Evolutionary conservation across 805 yeast genomes (phyloP).

Genomic region (Saturnispora saitoi): DNA sequence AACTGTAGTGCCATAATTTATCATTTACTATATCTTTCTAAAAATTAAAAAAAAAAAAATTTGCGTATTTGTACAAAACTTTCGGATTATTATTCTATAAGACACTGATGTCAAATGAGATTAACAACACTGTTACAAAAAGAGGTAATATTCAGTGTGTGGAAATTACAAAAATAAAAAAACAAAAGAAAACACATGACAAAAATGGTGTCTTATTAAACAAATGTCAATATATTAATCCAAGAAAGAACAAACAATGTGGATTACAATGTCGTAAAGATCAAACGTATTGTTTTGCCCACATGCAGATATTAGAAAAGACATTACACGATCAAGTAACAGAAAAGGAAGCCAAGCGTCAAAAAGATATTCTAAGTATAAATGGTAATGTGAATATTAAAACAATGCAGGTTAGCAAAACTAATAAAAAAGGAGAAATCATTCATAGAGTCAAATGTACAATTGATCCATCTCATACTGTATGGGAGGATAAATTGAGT

Average conservation of each 20-base stretch:
- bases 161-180: not conserved
- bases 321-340: not conserved
- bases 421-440: conserved; percentile 20
- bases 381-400: not conserved
- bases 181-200: conserved; percentile 4
- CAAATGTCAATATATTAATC: conserved; percentile 41
- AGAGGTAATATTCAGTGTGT: not conserved
- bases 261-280: conserved; percentile 48
- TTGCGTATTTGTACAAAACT: not conserved
- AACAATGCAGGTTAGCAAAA: conserved; percentile 14
- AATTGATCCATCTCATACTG: conserved; percentile 62
- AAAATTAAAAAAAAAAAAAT: not conserved
- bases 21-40: no score
- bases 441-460: conserved; percentile 62
- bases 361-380: not conserved
- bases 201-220: conserved; percentile 7
- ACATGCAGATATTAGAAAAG: conserved; percentile 22
- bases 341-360: conserved; percentile 2
- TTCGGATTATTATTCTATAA: not conserved
- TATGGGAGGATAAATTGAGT: conserved; percentile 51
- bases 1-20: no score
- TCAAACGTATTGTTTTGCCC: conserved; percentile 55
- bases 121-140: no score
- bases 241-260: conserved; percentile 48
- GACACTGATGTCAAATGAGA: not conserved